Base-by-base conservation (phyloP, 1,139 yeast genomes). In the Taiozyma onychis region DNA sequence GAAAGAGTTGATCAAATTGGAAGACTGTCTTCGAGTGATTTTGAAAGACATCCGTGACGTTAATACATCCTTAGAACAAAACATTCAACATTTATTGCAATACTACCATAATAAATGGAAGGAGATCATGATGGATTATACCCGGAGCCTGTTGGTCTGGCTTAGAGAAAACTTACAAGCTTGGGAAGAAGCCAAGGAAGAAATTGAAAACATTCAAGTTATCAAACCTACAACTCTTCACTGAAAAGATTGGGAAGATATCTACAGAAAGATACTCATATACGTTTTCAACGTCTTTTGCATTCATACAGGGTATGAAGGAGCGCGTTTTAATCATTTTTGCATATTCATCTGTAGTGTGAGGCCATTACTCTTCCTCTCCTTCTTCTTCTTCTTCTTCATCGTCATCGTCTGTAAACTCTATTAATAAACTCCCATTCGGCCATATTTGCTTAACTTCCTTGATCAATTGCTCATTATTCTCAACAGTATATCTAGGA, bases 361-460 rank as follows among this genome's bases (percentile, higher is more conserved):
- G 5, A 4, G 16, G 18, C 35, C 35, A n/a, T 32, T 32, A 32
- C 6, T 32, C 18, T 14, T 32, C 34, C n/a, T 30, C 34, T 21
- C 21, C 26, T 8, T 22, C 16, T 22, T 39, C 41, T 6, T 39
- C 24, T 4, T 39, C 26, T 8, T 39, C 27, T 5, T 39, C 41
- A 22, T 18, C 27, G 11, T 39, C 41, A 39, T 9, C 26, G 10
- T 66, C 69, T 13, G 63, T 55, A 21, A 61, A 65, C 57, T 82
- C 87, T 7, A 82, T 76, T 44, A 81, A 65, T 44, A 83, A 57
- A 55, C 76, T 80, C 2, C 88, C 89, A 55, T 75, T 81, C 14
- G 90, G 90, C 76, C 77, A 83, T 16, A 84, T 61, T 39, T 74
- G 69, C 3, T 67, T 59, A 42, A 72, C 73, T 27, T 76, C 75